These are phyloP conservation scores for Ustilago esculenta DNA, from an alignment of 1,284 basidiomycete genomes.

Conservation along the genomic window DNA sequence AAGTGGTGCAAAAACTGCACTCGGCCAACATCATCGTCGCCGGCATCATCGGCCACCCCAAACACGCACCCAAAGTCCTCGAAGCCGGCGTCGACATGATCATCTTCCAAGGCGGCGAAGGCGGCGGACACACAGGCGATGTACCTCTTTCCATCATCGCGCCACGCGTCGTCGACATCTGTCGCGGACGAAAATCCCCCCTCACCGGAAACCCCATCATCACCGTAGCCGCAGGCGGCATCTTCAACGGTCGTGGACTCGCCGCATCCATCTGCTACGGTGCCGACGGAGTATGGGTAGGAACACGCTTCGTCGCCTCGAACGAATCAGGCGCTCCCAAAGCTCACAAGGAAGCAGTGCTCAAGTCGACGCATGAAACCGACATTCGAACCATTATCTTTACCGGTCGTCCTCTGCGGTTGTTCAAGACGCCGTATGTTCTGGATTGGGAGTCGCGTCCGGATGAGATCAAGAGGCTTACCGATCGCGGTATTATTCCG, in stretches of 20 bases:
- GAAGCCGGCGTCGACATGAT: slow-evolving; percentile 61
- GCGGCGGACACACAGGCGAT: slow-evolving; percentile 62
- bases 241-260: slow-evolving; percentile 57
- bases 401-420: slow-evolving; percentile 81
- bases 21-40: slow-evolving; percentile 51
- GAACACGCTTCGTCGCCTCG: slow-evolving; percentile 84
- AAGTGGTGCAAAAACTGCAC: slow-evolving; percentile 60
- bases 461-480: slow-evolving; percentile 62
- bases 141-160: slow-evolving; percentile 56
- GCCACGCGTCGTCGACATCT: slow-evolving; percentile 58
- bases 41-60: slow-evolving; percentile 75
- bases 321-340: slow-evolving; percentile 58
- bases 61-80: slow-evolving; percentile 61
- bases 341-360: slow-evolving; percentile 61
- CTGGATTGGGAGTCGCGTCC: slow-evolving; percentile 59
- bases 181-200: slow-evolving; percentile 54
- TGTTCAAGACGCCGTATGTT: slow-evolving; percentile 55
- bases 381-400: slow-evolving; percentile 62
- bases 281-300: slow-evolving; percentile 68
- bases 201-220: slow-evolving; percentile 60
- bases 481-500: slow-evolving; percentile 58
- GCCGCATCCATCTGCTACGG: slow-evolving; percentile 59
- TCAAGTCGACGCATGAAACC: slow-evolving; percentile 60
- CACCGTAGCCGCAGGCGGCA: slow-evolving; percentile 58
- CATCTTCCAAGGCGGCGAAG: slow-evolving; percentile 63